A percentile compares a stretch with the other conserved stretches of the same genome.
phyloP scores from a whole-genome alignment of 257 asterid genomes.

The Avicennia marina region DNA sequence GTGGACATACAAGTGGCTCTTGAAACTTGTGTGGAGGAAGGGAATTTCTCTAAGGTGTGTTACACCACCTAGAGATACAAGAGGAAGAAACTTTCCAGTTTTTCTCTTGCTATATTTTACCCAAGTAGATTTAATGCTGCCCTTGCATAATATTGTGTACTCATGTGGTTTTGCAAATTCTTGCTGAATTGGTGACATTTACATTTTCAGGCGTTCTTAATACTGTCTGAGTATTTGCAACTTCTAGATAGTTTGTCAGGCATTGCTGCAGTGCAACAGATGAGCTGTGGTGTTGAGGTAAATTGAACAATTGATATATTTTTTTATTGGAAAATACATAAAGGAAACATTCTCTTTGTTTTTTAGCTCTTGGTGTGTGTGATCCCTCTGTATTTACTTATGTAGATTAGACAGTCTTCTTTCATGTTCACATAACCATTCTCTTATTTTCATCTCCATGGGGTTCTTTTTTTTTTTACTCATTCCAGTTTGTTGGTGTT shows the following conservation, averaged over 20 bases:
- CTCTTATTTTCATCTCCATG: no score
- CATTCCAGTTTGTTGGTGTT: slow-evolving; percentile 9
- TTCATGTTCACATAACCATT: no score
- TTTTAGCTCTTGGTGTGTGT: no score
- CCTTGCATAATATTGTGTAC: slow-evolving; percentile 4
- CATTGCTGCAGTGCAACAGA: slow-evolving; percentile 83
- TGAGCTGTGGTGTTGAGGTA: slow-evolving; percentile 97
- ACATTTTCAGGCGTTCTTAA: slow-evolving; percentile 86
- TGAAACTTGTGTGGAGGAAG: slow-evolving; percentile 82
- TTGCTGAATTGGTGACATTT: slow-evolving; percentile 21
- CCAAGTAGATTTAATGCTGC: slow-evolving; percentile 15
- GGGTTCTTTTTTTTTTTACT: no score
- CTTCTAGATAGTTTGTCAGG: slow-evolving; percentile 77
- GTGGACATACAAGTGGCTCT: slow-evolving; percentile 74
- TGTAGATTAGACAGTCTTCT: no score
- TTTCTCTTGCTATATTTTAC: neutral
- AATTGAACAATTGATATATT: slow-evolving; percentile 10
- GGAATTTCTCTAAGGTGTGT: slow-evolving; percentile 81
- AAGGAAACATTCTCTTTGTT: neutral
- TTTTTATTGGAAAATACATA: neutral
- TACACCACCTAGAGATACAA: slow-evolving; percentile 26
- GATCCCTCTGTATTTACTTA: no score
- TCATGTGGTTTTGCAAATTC: slow-evolving; percentile 12
- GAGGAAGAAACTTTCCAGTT: slow-evolving; percentile 14
- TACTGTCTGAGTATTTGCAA: slow-evolving; percentile 90